Conservation (phyloP, 2,329 filamentous ascomycete genomes). For the Ophiognomonia clavigignenti-juglandacearum region DNA sequence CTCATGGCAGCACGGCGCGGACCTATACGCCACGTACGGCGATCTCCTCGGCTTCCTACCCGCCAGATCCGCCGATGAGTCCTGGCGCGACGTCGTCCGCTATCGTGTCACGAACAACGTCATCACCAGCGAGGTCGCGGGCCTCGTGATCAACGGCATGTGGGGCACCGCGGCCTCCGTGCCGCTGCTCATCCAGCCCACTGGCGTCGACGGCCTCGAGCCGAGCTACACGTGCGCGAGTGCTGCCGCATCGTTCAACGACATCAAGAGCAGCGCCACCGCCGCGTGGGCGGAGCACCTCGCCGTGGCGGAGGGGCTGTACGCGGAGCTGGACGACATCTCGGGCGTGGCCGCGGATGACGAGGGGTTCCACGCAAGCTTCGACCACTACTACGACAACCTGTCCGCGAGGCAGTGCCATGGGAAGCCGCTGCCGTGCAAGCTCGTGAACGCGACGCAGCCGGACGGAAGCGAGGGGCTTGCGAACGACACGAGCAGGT, state of each 20-base stretch:
- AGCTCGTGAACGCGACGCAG: constrained; percentile 29
- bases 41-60: constrained; percentile 66
- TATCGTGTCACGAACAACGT: constrained; percentile 78
- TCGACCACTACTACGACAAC: constrained; percentile 84
- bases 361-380: constrained; percentile 61
- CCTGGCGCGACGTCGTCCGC: constrained; percentile 40
- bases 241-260: constrained; percentile 37
- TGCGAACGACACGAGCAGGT: constrained; percentile 40
- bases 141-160: constrained; percentile 71
- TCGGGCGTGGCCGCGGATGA: constrained; percentile 57
- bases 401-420: constrained; percentile 76
- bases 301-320: constrained; percentile 48
- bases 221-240: constrained; percentile 64
- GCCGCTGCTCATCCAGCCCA: constrained; percentile 47
- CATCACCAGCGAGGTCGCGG: constrained; percentile 76
- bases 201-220: constrained; percentile 65
- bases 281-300: constrained; percentile 61
- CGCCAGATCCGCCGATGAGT: constrained; percentile 28
- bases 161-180: constrained; percentile 40
- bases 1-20: constrained; percentile 67
- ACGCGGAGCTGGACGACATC: constrained; percentile 57
- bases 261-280: constrained; percentile 39
- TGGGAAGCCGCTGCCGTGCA: constrained; percentile 66
- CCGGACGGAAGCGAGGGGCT: not conserved
- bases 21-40: constrained; percentile 73